Evolutionary conservation across 2,329 filamentous ascomycete species (phyloP).

Genomic region (Sphaerulina vaccinii): DNA sequence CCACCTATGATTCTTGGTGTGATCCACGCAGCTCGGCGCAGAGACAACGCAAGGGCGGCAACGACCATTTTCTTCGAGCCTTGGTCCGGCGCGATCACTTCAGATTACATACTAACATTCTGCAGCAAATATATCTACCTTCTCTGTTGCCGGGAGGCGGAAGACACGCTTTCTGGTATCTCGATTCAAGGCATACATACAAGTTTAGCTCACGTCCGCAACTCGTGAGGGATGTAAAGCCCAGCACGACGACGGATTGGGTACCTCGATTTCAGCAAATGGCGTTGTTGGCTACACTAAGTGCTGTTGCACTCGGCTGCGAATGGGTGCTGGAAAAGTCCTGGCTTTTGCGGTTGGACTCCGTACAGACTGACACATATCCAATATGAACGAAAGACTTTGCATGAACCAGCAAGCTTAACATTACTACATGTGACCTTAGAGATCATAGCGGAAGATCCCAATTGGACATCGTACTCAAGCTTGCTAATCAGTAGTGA

Average conservation of each 20-base stretch:
- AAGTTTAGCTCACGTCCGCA: conserved; percentile 4
- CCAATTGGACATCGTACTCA: too few species aligned
- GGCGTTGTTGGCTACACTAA: neutral
- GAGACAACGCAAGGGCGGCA: too few species aligned
- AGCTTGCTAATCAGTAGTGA: too few species aligned
- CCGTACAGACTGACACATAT: too few species aligned
- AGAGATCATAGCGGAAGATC: too few species aligned
- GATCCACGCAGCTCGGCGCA: too few species aligned
- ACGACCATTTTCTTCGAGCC: too few species aligned
- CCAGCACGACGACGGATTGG: neutral
- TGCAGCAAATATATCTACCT: neutral
- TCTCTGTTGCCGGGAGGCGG: neutral
- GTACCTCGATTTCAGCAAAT: neutral
- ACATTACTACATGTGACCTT: too few species aligned
- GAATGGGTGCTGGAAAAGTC: neutral
- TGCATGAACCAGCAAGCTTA: neutral
- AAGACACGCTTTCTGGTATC: neutral
- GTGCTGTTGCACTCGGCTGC: neutral
- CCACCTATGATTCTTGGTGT: too few species aligned
- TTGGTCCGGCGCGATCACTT: too few species aligned
- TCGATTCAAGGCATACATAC: conserved; percentile 2
- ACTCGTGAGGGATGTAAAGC: conserved; percentile 1
- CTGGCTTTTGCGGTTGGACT: too few species aligned
- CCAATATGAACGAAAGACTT: neutral
- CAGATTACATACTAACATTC: neutral